Base-by-base conservation (phyloP, 352 stramenopile species). In the Phytophthora lateralis region DNA sequence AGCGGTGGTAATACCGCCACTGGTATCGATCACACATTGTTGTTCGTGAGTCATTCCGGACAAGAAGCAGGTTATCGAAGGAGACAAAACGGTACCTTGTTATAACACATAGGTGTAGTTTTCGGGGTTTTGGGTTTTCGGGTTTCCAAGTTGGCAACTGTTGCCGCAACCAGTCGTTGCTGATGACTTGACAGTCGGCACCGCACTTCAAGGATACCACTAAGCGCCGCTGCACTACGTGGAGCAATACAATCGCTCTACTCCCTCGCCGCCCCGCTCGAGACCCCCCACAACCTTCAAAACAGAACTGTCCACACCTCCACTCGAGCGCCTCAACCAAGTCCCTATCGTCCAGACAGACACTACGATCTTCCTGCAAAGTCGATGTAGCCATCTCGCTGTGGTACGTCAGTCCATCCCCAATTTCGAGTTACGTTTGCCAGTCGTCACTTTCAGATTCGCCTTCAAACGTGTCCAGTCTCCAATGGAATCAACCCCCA, bases 401-500 rank as follows among this genome's bases (percentile, higher is more conserved):
- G 32, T 37, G 32, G 32, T 4, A 39, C 34, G 34, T 39, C 32
- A 37, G 32, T 30, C 14, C n/a, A 14, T 37, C 30, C 30, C n/a
- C 38, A 44, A 44, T 17, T 45, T 45, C 39, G 10, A 45, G 17
- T 55, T 43, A 17, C 47, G 29, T 6, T 51, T 27, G 17, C 26
- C 21, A 43, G 7, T n/a, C 8, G 11, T 55, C 59, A 66, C 43
- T 60, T 61, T 29, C 9, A 20, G 51, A 66, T 55, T 34, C 27
- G 43, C 42, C 32, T 27, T 8, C 48, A 59, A 38, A 50, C 42
- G 26, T 14, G 27, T 11, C 2, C 41, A 48, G 17, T 9, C 26
- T 30, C n/a, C 29, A 29, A 46, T 43, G 34, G 24, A 11, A 2
- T 45, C 53, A 8, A 8, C 26, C 6, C 26, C 4, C 2, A 38